Conservation (phyloP, 2,329 filamentous ascomycete genomes). For the Exophiala lecanii-corni region DNA sequence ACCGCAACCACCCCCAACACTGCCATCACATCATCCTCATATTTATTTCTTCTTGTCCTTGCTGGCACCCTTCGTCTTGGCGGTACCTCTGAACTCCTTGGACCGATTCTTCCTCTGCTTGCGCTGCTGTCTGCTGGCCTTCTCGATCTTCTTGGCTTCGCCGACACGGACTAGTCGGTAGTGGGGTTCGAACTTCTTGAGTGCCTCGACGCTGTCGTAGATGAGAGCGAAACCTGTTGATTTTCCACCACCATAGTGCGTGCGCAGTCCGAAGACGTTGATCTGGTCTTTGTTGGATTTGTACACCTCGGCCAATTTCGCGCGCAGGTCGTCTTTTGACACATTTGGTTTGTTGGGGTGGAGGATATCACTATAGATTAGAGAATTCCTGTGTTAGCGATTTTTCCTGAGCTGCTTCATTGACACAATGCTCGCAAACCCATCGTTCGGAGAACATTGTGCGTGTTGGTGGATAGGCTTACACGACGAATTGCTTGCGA, state of each 20-base stretch:
- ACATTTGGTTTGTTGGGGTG: constrained; percentile 98
- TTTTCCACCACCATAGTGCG: constrained; percentile 99
- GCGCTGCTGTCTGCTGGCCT: constrained; percentile 98
- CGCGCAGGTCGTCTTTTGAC: constrained; percentile 96
- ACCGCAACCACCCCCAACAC: constrained; percentile 22
- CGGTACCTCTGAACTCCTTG: constrained; percentile 97
- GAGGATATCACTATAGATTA: constrained; percentile 79
- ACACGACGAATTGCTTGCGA: constrained; percentile 99
- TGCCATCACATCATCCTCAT: constrained; percentile 17
- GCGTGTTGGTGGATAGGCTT: too few relatives aligned
- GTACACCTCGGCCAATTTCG: constrained; percentile 92
- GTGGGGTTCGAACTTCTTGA: constrained; percentile 99
- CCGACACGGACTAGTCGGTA: constrained; percentile 96
- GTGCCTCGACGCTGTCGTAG: constrained; percentile 95
- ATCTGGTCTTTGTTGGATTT: constrained; percentile 97
- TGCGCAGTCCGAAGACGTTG: constrained; percentile 96
- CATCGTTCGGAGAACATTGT: too few relatives aligned
- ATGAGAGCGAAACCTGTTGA: constrained; percentile 97
- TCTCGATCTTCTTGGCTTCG: constrained; percentile 90
- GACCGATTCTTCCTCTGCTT: constrained; percentile 99
- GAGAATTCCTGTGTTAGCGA: neutral
- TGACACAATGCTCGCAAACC: too few relatives aligned
- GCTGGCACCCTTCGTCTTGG: constrained; percentile 97
- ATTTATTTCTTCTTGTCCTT: constrained; percentile 76
- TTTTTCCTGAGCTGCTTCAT: too few relatives aligned